A percentile compares a stretch with the other conserved stretches of the same genome.
phyloP scores from a whole-genome alignment of 495 filamentous ascomycete genomes.

The Aspergillus bertholletiae region DNA sequence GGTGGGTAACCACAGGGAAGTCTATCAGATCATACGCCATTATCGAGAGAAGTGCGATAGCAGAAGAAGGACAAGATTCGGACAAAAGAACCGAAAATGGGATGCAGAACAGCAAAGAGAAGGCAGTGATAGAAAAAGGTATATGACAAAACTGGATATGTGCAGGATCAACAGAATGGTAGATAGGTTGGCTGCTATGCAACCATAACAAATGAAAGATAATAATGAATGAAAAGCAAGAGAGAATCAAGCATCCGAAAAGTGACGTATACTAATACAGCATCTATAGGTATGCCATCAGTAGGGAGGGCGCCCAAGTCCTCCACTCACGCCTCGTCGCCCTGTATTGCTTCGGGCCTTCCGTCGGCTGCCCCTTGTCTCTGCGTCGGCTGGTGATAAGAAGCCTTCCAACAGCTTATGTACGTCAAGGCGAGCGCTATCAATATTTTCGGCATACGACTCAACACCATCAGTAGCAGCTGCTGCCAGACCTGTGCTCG shows the following conservation, averaged over 20 bases:
- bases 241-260: not conserved
- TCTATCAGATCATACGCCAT: not conserved
- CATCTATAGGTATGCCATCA: slow-evolving; percentile 13
- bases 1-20: not conserved
- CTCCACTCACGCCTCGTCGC: slow-evolving; percentile 27
- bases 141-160: slow-evolving; percentile 4
- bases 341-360: slow-evolving; percentile 14
- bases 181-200: not conserved
- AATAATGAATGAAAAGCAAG: not conserved
- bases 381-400: slow-evolving; percentile 24
- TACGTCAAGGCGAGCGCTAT: slow-evolving; percentile 25
- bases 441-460: not conserved
- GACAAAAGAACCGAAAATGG: not conserved
- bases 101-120: not conserved
- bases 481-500: slow-evolving; percentile 32
- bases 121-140: not conserved
- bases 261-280: not conserved
- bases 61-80: not conserved
- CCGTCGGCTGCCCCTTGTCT: not conserved
- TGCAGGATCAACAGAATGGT: slow-evolving; percentile 10
- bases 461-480: slow-evolving; percentile 14
- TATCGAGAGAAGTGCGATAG: not conserved
- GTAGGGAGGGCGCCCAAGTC: slow-evolving; percentile 43
- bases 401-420: slow-evolving; percentile 38
- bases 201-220: slow-evolving; percentile 13